A percentile compares a stretch with the other conserved stretches of the same genome.
Conservation (phyloP, 192 early-diverging fungal genomes). For the Linnemannia exigua region DNA sequence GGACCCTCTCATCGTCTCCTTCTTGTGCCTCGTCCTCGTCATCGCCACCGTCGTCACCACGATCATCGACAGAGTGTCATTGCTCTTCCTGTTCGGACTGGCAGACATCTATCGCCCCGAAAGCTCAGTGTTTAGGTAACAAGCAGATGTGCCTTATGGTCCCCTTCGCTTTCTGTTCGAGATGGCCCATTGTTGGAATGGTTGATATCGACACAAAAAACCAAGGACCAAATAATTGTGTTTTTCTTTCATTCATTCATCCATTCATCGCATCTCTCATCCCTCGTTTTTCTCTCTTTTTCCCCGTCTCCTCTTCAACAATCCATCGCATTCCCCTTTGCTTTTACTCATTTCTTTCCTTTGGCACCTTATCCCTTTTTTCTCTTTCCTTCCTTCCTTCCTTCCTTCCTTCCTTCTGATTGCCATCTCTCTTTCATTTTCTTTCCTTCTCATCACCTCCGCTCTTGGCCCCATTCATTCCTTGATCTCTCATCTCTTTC, state of each 20-base stretch:
- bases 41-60: too few species aligned
- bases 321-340: background rate
- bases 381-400: background rate
- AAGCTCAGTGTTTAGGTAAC: background rate
- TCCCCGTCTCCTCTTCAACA: background rate
- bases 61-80: background rate
- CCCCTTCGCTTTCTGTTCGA: background rate
- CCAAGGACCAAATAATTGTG: too few species aligned
- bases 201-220: conserved; percentile 8
- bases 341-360: background rate
- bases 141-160: background rate
- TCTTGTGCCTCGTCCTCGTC: background rate
- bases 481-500: background rate
- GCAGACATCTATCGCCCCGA: background rate
- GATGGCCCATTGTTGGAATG: background rate
- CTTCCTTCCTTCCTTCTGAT: background rate
- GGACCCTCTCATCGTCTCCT: background rate
- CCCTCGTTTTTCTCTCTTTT: background rate
- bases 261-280: background rate
- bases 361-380: background rate
- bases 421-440: conserved; percentile 1
- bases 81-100: background rate
- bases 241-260: too few species aligned
- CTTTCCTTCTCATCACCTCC: background rate
- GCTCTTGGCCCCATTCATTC: background rate